Conservation (phyloP, 2,329 filamentous ascomycete species). For the Corinectria fuckeliana region DNA sequence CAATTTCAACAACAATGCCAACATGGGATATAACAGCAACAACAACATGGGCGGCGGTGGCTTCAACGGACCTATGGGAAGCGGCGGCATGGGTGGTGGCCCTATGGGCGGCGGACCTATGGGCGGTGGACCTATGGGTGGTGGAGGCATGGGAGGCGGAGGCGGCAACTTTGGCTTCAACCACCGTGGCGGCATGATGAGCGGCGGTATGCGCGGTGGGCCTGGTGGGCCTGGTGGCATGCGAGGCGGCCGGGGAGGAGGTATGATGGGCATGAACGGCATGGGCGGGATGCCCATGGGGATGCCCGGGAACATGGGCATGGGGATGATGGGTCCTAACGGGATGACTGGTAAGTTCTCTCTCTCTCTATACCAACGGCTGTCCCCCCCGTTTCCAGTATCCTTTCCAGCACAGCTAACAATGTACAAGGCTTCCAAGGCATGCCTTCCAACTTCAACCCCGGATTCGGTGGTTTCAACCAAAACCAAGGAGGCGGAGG, state of each 20-base stretch:
- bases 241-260: conserved; percentile 55
- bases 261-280: conserved; percentile 57
- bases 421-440: conserved; percentile 65
- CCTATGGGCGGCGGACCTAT: conserved; percentile 54
- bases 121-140: conserved; percentile 56
- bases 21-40: conserved; percentile 39
- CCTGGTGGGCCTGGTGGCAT: conserved; percentile 60
- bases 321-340: conserved; percentile 61
- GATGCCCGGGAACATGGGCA: conserved; percentile 65
- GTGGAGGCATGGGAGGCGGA: conserved; percentile 52
- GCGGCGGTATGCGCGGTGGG: conserved; percentile 53
- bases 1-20: conserved; percentile 50
- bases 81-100: conserved; percentile 46
- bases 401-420: conserved; percentile 28
- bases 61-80: conserved; percentile 59
- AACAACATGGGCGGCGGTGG: conserved; percentile 55
- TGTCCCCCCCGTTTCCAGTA: background rate
- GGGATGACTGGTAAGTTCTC: conserved; percentile 45
- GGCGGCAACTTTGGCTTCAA: conserved; percentile 49
- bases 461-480: conserved; percentile 69
- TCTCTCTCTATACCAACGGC: background rate
- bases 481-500: conserved; percentile 52
- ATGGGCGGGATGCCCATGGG: conserved; percentile 60
- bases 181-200: conserved; percentile 55
- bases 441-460: conserved; percentile 74